Base-by-base conservation (phyloP, 306 rosid genomes). In the Clitoria ternatea region DNA sequence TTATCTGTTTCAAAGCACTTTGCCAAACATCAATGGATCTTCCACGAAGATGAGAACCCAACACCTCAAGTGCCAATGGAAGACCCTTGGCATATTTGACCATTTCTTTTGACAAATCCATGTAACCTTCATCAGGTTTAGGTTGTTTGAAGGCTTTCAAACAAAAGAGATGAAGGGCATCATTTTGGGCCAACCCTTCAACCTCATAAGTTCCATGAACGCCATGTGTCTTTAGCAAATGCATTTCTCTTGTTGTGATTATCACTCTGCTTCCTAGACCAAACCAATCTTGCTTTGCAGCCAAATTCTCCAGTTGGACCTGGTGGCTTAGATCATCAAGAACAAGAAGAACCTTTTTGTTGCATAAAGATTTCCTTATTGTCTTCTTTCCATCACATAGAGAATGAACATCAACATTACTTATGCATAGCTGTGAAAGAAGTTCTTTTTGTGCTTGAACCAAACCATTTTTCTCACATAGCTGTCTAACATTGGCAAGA, bases 51-150 rank as follows among this genome's bases (percentile, higher is more conserved):
- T 19, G 17, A 8, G 49, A 35, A 11, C 61, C 73, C 18, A 67
- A 49, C 35, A 67, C 73, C 30, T 49, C 48, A 4, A 67, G 61
- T 6, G 73, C 61, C 73, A 67, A 49, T 12, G 73, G 73, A 67
- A 67, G 73, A 33, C 73, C 71, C 4, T 36, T 13, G 13, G 42
- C 14, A 54, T 52, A 53, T 5, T 53, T 4, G 8, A 75, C 32
- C 8, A 66, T 35, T 7, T 29, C 4, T 54, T 20, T 54, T 4
- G 73, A 65, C 4, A 75, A 43, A 4, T 66, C 27, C 33, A 43
- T 5, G 43, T 40, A 75, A 6, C 22, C 49, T 19, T 54, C 57
- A n/a, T 13, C 5, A 19, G 30, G 72, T 32, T 39, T 63, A 1
- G n/a, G n/a, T n/a, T n/a, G n/a, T n/a, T n/a, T n/a, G n/a, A n/a